Conservation (phyloP, 148 eudicot species). For the Rhododendron simsii region DNA sequence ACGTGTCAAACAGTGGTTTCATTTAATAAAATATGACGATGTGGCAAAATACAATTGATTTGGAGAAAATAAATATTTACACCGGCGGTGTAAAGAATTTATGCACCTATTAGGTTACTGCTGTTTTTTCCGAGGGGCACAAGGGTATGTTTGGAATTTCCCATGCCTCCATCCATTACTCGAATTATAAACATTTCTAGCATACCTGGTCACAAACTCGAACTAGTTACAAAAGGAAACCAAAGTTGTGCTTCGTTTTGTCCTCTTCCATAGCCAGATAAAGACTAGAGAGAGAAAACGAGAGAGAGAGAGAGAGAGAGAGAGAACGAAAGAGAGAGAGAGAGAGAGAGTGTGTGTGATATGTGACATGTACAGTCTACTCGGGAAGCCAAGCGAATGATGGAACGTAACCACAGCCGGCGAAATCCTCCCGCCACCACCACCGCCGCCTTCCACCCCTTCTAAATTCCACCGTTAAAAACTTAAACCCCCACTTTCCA, state of each 20-base stretch:
- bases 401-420: slow-evolving; percentile 2
- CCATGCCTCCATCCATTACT: not conserved
- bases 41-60: too few species aligned
- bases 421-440: not conserved
- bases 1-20: too few species aligned
- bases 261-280: not conserved
- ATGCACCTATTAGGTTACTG: too few species aligned
- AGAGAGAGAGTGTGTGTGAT: not conserved
- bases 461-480: not conserved
- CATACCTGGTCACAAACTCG: not conserved
- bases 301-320: not conserved
- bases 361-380: not conserved
- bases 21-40: too few species aligned
- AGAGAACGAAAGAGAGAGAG: not conserved
- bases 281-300: not conserved
- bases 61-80: too few species aligned
- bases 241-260: not conserved
- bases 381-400: slow-evolving; percentile 2
- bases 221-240: not conserved
- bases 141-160: not conserved
- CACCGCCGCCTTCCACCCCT: not conserved
- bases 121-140: not conserved
- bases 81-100: too few species aligned
- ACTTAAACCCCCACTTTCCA: not conserved
- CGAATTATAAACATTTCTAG: not conserved